phyloP scores from a whole-genome alignment of 2,329 filamentous ascomycete genomes.

The Fusarium acutatum region DNA sequence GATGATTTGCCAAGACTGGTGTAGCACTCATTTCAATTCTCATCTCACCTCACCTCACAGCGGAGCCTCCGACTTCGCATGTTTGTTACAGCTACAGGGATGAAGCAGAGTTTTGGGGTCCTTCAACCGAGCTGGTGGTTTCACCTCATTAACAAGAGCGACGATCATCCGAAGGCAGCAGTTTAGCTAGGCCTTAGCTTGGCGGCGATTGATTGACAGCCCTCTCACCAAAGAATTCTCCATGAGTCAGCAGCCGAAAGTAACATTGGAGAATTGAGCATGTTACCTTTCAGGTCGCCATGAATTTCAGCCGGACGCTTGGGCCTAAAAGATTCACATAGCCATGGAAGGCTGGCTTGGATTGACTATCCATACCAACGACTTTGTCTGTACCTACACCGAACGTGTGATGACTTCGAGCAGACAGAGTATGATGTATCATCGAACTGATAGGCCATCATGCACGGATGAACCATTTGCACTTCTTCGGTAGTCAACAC shows the following conservation, averaged over 20 bases:
- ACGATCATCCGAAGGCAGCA: slow-evolving; percentile 29
- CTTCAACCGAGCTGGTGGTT: slow-evolving; percentile 31
- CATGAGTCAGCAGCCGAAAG: slow-evolving; percentile 24
- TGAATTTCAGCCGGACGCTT: slow-evolving; percentile 23
- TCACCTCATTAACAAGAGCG: slow-evolving; percentile 18
- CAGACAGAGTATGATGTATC: background rate
- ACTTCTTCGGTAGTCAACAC: slow-evolving; percentile 22
- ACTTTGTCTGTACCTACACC: slow-evolving; percentile 12
- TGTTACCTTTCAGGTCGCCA: slow-evolving; percentile 20
- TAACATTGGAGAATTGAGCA: slow-evolving; percentile 23
- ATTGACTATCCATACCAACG: background rate
- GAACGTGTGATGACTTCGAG: slow-evolving; percentile 16
- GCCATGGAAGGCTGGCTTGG: background rate
- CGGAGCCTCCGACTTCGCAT: slow-evolving; percentile 12
- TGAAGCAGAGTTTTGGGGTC: slow-evolving; percentile 7
- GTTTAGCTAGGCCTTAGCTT: slow-evolving; percentile 2
- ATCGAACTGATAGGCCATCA: slow-evolving; percentile 3
- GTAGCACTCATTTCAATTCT: slow-evolving; percentile 20
- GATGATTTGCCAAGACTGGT: slow-evolving; percentile 24
- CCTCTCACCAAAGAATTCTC: slow-evolving; percentile 15
- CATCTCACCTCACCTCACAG: slow-evolving; percentile 18
- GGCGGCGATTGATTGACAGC: slow-evolving; percentile 4
- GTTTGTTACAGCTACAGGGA: slow-evolving; percentile 20
- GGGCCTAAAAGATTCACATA: slow-evolving; percentile 14
- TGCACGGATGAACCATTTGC: slow-evolving; percentile 3